These are phyloP conservation scores for Aspergillus tamarii DNA, from an alignment of 2,329 filamentous ascomycete genomes.

Conservation along the genomic window DNA sequence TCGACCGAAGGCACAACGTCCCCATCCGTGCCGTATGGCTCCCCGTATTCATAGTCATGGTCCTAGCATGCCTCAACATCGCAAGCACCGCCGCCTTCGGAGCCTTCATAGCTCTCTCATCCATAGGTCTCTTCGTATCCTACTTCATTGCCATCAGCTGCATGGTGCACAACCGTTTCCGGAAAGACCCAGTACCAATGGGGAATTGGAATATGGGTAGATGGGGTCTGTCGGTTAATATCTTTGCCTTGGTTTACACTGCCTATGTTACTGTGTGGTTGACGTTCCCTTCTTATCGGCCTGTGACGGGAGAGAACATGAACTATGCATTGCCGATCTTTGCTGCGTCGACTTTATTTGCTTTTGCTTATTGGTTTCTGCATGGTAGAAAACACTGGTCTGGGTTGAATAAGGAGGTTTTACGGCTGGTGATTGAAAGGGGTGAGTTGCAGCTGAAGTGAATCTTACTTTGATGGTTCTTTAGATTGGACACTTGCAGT, in stretches of 20 bases:
- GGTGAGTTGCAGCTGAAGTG: constrained; percentile 7
- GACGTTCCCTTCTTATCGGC: constrained; percentile 3
- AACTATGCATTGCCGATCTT: constrained; percentile 7
- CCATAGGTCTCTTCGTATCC: constrained; percentile 42
- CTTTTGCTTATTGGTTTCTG: constrained; percentile 6
- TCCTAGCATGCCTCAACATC: constrained; percentile 45
- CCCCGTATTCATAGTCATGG: constrained; percentile 34
- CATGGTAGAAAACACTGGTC: not conserved
- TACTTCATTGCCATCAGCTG: constrained; percentile 45
- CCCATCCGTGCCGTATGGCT: constrained; percentile 44
- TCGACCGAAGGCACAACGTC: constrained; percentile 37
- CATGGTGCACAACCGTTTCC: constrained; percentile 39
- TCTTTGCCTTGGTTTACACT: constrained; percentile 36
- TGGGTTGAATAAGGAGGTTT: constrained; percentile 5
- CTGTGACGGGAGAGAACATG: constrained; percentile 10
- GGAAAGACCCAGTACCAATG: constrained; percentile 24
- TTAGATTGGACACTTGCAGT: not conserved
- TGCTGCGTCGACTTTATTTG: not conserved
- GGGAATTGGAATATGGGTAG: constrained; percentile 23
- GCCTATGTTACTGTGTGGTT: constrained; percentile 5
- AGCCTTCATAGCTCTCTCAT: constrained; percentile 44
- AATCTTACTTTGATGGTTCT: not conserved
- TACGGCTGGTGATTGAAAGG: constrained; percentile 6
- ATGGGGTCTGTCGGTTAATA: constrained; percentile 36
- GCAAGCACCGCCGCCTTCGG: constrained; percentile 43